A percentile compares a stretch with the other conserved stretches of the same genome.
Conservation (phyloP, 129 eudicot genomes). For the Helianthus annuus region HanXRQr2.0-SUNRISE NC_035436.2:144903811-144904310, state of each 20-base stretch:
- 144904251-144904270: constrained; percentile 75
- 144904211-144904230: constrained; percentile 33
- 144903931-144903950: constrained; percentile 82
- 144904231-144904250: constrained; percentile 62
- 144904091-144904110: constrained; percentile 93
- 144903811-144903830: constrained; percentile 80
- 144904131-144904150: constrained; percentile 75
- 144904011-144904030: no score
- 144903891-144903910: constrained; percentile 67
- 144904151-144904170: constrained; percentile 41
- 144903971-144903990: constrained; percentile 53
- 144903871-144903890: constrained; percentile 89
- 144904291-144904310: constrained; percentile 69
- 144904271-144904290: constrained; percentile 61
- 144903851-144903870: constrained; percentile 83
- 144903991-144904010: not conserved
- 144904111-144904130: constrained; percentile 68
- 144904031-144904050: not conserved
- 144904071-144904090: not conserved
- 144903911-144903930: constrained; percentile 76
- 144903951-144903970: constrained; percentile 74
- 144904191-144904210: constrained; percentile 22
- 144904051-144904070: not conserved
- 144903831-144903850: constrained; percentile 72
- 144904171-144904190: constrained; percentile 15